Evolutionary conservation across 495 filamentous ascomycete species (phyloP), one percentile per base, ranked within the genome.

Genomic region (Aspergillus sclerotioniger): DNA sequence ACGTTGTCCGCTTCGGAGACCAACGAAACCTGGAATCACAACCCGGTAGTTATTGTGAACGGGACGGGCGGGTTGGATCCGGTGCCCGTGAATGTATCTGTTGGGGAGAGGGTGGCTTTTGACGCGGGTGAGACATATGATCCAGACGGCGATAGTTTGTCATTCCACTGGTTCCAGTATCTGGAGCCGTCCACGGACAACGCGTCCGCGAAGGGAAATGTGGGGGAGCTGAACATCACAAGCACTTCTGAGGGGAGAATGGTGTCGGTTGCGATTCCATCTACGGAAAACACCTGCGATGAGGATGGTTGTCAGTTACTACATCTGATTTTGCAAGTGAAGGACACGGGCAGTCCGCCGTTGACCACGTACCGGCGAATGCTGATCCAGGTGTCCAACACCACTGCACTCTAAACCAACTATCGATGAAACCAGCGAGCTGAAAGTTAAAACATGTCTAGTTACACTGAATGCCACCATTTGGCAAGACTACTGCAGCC

Each of bases 161-260:
- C 59, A 1, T 76, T 76, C 62, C 65, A 62, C 21, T 77, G 75
- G 73, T 72, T 58, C 21, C 73, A 79, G 17, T 77, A 77, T 46
- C 45, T 58, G 7, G 76, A 79, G 39, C 69, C 74, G 3, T 73
- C 55, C 19, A 65, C 65, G 1, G 65, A 60, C 4, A 64, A 75
- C 48, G 72, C 63, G 67, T 46, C 51, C 39, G 58, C 64, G 8
- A 53, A 62, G 3, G 52, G 58, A 20, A 67, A 75, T 51, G 73
- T 73, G n/a, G 64, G 54, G 9, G 12, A 44, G 12, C 10, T 55
- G 62, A 64, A 44, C 15, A 21, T 62, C 61, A 58, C 25, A 12
- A 37, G 9, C 33, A 12, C 35, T 28, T 31, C 17, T 29, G 48
- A 39, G 25, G n/a, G 47, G 47, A 1, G 10, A 53, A 64, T 43